Percentiles rank a stretch among this genome's conserved stretches.
Evolutionary conservation across 2,329 filamentous ascomycete genomes (phyloP).

Genomic region (Pyrenochaeta sp.): DNA sequence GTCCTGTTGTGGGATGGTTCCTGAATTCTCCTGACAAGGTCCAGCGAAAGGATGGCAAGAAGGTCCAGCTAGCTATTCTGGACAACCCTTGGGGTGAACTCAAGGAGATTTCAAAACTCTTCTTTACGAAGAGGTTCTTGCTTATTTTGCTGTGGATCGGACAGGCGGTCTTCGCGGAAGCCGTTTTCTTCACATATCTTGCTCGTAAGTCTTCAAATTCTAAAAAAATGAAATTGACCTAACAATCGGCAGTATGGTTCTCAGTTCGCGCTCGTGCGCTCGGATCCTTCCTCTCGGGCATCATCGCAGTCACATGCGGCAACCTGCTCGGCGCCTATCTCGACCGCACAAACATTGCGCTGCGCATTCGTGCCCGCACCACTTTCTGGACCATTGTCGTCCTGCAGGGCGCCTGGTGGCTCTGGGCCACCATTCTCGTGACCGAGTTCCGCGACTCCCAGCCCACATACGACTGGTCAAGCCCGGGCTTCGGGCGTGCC

Average conservation of each 20-base stretch:
- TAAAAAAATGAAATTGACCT: not conserved
- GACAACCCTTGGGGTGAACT: constrained; percentile 66
- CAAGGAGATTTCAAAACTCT: constrained; percentile 64
- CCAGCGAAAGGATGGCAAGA: constrained; percentile 69
- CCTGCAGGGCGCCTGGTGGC: constrained; percentile 74
- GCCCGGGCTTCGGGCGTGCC: constrained; percentile 68
- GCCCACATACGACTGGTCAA: constrained; percentile 72
- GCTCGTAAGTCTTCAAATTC: constrained; percentile 43
- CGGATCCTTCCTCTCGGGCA: constrained; percentile 73
- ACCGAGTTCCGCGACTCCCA: constrained; percentile 64
- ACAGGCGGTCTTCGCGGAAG: constrained; percentile 74
- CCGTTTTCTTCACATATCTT: constrained; percentile 75
- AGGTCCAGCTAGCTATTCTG: constrained; percentile 66
- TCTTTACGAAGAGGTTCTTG: constrained; percentile 68
- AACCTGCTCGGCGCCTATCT: constrained; percentile 72
- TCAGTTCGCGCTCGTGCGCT: constrained; percentile 72
- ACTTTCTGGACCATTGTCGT: constrained; percentile 63
- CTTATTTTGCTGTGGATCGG: constrained; percentile 72
- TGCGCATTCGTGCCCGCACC: constrained; percentile 62
- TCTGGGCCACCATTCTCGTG: constrained; percentile 72
- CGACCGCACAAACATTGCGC: constrained; percentile 63
- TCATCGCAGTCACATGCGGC: constrained; percentile 70
- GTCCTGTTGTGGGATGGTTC: constrained; percentile 69
- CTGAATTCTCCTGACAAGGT: constrained; percentile 69
- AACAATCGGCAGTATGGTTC: constrained; percentile 65